Conservation (phyloP, 1,284 basidiomycete genomes). For the Sanguinoderma infundibulare region DNA sequence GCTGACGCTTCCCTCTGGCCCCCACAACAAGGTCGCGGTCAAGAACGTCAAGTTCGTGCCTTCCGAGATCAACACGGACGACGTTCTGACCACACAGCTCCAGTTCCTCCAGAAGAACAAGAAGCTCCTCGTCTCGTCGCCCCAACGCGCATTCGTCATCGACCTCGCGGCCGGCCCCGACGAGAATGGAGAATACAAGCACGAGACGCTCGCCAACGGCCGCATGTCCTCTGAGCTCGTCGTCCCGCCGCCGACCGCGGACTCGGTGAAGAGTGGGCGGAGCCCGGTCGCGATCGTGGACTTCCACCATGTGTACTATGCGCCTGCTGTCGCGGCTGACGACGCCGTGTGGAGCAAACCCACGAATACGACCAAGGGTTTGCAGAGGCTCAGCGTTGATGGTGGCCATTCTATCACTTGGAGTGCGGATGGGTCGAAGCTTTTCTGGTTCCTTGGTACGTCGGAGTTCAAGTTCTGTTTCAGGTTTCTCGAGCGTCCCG, state of each 20-base stretch:
- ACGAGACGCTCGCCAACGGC: constrained; percentile 55
- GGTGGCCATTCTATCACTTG: constrained; percentile 72
- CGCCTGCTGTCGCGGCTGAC: constrained; percentile 43
- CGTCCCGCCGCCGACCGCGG: constrained; percentile 36
- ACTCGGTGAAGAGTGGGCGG: constrained; percentile 12
- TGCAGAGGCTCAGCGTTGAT: constrained; percentile 66
- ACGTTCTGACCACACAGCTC: constrained; percentile 40
- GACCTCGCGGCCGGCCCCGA: constrained; percentile 53
- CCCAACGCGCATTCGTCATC: constrained; percentile 53
- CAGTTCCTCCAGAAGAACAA: constrained; percentile 54
- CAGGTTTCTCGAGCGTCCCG: not conserved
- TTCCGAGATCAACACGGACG: constrained; percentile 23
- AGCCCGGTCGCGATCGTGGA: constrained; percentile 63
- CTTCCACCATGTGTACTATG: constrained; percentile 65
- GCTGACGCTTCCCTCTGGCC: constrained; percentile 50
- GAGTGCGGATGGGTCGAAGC: constrained; percentile 60
- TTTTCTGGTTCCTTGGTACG: constrained; percentile 75
- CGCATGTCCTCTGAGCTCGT: constrained; percentile 59
- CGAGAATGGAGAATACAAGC: constrained; percentile 51
- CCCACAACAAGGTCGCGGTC: constrained; percentile 21
- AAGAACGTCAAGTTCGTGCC: constrained; percentile 32
- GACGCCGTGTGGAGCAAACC: constrained; percentile 70
- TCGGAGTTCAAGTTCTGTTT: not conserved
- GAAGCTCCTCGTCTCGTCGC: constrained; percentile 63
- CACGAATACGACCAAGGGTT: constrained; percentile 60